Percentiles rank a stretch among this genome's conserved stretches.
phyloP scores from a whole-genome alignment of 176 grass and related monocot species.

The Triticum timopheevii region DNA sequence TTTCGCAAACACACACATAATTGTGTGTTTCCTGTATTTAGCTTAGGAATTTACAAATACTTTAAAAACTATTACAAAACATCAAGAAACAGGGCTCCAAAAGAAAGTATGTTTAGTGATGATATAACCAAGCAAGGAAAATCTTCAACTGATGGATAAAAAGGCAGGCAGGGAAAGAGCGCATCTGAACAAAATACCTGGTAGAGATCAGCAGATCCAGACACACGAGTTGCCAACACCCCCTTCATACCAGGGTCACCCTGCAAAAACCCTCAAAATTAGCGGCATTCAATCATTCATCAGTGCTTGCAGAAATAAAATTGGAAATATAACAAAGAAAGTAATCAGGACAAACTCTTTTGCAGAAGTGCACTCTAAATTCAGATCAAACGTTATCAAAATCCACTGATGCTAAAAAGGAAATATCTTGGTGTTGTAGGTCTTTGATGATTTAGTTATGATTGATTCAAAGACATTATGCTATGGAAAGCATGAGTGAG shows the following conservation, averaged over 20 bases:
- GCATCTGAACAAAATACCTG: constrained; percentile 49
- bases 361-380: neutral
- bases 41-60: neutral
- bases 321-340: neutral
- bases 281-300: neutral
- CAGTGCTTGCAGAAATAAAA: constrained; percentile 28
- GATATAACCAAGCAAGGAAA: constrained; percentile 9
- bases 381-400: neutral
- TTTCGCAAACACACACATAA: neutral
- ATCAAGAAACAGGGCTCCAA: neutral
- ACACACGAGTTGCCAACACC: constrained; percentile 86
- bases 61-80: neutral
- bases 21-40: too few relatives aligned
- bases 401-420: constrained; percentile 4
- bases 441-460: neutral
- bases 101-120: neutral
- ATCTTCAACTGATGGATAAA: neutral
- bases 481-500: neutral
- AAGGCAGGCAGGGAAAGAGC: constrained; percentile 17
- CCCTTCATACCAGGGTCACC: constrained; percentile 89
- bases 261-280: constrained; percentile 48
- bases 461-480: neutral
- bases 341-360: neutral
- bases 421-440: neutral
- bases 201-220: constrained; percentile 94